Base-by-base conservation (phyloP, 345 rosid species). In the Citrus reticulata region DNA sequence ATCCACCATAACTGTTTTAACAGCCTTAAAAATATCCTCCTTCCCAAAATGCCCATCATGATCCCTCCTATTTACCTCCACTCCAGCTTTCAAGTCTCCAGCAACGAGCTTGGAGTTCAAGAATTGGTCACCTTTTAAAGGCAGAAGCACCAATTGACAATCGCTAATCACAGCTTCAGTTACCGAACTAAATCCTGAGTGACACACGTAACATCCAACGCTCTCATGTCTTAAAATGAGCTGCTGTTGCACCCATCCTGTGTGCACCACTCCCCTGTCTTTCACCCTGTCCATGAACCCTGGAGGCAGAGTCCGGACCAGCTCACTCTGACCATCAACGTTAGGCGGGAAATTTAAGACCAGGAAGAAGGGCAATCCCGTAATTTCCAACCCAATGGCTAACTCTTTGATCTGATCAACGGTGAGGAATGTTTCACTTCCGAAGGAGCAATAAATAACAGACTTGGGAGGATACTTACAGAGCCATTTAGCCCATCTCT, bases 61-160 rank as follows among this genome's bases (percentile, higher is more conserved):
- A 2, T 78, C 81, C 71, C 86, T 71, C 69, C 84, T 73, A 17
- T 74, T 64, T 29, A 86, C 82, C 66, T 80, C 83, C 37, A 82
- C 81, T 6, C 81, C 86, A 13, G 78, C 83, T 70, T 78, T 78
- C 78, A 82, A 4, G 34, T 86, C 87, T 2, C 34, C 72, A 0
- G 81, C 79, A 9, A 81, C 25, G 27, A 84, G 80, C 77, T 70
- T 84, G 25, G 87, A 66, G 71, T 84, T 84, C 54, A 86, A 66
- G 84, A 82, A 80, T 42, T 84, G 89, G 51, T 84, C 87, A 3
- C 83, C 84, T 68, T 80, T 86, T 2, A 82, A 24, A 11, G 89
- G 89, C 69, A 86, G 24, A 58, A 86, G 60, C 6, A 81, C 89
- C 74, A 86, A 40, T 27, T 81, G 81, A 61, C 87, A 78, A 14